Conservation (phyloP, 305 asterid species). For the Solanum hybrid region DNA sequence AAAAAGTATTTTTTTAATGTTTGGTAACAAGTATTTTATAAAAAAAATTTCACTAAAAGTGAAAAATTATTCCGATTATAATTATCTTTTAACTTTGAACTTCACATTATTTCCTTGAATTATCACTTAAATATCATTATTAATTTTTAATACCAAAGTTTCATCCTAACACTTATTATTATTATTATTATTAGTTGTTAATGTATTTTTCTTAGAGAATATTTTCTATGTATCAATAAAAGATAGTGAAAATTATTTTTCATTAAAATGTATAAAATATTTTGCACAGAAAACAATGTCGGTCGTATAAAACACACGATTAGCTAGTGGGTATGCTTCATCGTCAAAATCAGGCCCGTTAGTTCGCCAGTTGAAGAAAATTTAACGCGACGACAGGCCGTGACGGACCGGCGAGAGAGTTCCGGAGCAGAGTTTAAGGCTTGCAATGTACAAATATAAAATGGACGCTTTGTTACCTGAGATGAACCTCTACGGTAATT, state of each 20-base stretch:
- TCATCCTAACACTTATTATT: background rate
- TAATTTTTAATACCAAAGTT: background rate
- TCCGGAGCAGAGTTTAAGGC: background rate
- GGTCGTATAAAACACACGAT: background rate
- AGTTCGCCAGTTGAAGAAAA: background rate
- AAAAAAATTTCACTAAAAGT: too few relatives aligned
- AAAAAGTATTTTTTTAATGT: too few relatives aligned
- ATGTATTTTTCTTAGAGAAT: background rate
- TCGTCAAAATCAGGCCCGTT: background rate
- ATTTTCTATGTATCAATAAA: background rate
- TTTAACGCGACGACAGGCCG: background rate
- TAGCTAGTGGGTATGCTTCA: background rate
- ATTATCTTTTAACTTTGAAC: background rate
- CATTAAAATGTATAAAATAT: background rate
- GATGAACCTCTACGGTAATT: conserved; percentile 6
- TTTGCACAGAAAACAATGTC: background rate
- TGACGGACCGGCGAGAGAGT: background rate
- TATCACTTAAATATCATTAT: background rate
- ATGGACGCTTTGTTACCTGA: background rate
- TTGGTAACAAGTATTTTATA: too few relatives aligned
- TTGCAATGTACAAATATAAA: background rate
- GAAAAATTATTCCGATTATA: too few relatives aligned
- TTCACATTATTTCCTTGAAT: background rate
- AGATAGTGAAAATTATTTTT: background rate
- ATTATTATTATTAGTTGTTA: background rate